A percentile compares a stretch with the other conserved stretches of the same genome.
Conservation (phyloP, 441 rosid species). For the Populus tomentosa region DNA sequence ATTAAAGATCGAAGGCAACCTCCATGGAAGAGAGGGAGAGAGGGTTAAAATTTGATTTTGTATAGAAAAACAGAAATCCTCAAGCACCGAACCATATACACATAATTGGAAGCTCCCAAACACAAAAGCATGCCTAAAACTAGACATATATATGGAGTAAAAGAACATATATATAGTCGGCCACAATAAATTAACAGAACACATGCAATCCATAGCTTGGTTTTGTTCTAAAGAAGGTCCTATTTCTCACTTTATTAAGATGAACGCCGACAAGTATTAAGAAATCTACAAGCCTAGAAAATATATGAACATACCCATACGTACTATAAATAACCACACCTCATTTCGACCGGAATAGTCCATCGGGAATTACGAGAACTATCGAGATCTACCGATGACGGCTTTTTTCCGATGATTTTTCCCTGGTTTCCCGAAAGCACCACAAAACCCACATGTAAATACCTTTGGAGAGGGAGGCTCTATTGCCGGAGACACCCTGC, state of each 20-base stretch:
- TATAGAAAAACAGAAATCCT: background rate
- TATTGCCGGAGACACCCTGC: conserved; percentile 71
- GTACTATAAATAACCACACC: background rate
- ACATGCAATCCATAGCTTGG: background rate
- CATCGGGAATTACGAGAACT: conserved; percentile 16
- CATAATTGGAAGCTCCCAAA: conserved; percentile 23
- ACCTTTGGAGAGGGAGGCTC: conserved; percentile 94
- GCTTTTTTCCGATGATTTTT: conserved; percentile 46
- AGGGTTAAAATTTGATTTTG: background rate
- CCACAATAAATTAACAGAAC: background rate
- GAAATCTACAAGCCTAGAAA: conserved; percentile 11
- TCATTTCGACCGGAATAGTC: conserved; percentile 25
- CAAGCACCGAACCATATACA: conserved; percentile 16
- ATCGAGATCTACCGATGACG: conserved; percentile 61
- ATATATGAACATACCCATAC: background rate
- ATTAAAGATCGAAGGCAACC: background rate
- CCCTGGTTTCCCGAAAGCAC: too few species aligned
- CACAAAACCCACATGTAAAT: conserved; percentile 77
- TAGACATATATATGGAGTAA: background rate
- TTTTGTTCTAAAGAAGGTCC: conserved; percentile 3
- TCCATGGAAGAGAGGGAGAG: background rate
- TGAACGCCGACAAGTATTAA: background rate
- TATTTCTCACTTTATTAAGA: conserved; percentile 20
- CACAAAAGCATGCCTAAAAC: conserved; percentile 3
- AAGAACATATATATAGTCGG: background rate